phyloP scores from a whole-genome alignment of 2,329 filamentous ascomycete species.

The Penicillium crustosum region DNA sequence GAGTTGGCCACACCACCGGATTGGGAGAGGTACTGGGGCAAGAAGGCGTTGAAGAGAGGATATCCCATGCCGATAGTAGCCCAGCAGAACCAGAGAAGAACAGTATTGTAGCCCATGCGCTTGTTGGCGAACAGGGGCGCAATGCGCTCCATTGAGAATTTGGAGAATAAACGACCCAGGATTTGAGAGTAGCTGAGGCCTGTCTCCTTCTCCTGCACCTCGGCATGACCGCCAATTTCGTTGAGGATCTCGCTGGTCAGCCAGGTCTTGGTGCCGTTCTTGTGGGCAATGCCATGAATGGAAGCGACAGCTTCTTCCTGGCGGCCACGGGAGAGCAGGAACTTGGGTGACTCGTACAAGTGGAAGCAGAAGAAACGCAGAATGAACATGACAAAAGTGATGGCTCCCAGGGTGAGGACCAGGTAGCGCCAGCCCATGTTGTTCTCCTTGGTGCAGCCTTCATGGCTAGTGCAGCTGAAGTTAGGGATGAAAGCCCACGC shows the following conservation, averaged over 20 bases:
- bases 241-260: conserved; percentile 69
- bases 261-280: conserved; percentile 69
- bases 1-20: conserved; percentile 57
- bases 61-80: conserved; percentile 81
- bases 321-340: conserved; percentile 69
- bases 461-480: conserved; percentile 53
- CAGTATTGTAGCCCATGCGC: conserved; percentile 50
- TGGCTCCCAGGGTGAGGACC: conserved; percentile 66
- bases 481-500: conserved; percentile 71
- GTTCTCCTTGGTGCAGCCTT: conserved; percentile 52
- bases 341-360: conserved; percentile 84
- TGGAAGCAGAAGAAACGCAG: conserved; percentile 77
- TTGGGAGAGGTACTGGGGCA: conserved; percentile 77
- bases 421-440: conserved; percentile 75
- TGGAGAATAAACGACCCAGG: conserved; percentile 59
- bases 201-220: conserved; percentile 38
- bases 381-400: conserved; percentile 75
- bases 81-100: conserved; percentile 76
- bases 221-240: conserved; percentile 50
- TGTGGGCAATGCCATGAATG: conserved; percentile 72
- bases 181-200: conserved; percentile 48
- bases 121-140: conserved; percentile 59
- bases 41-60: conserved; percentile 83
- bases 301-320: conserved; percentile 77
- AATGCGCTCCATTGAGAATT: conserved; percentile 67